phyloP scores from a whole-genome alignment of 768 basidiomycete genomes.

The Mycena alexandri region DNA sequence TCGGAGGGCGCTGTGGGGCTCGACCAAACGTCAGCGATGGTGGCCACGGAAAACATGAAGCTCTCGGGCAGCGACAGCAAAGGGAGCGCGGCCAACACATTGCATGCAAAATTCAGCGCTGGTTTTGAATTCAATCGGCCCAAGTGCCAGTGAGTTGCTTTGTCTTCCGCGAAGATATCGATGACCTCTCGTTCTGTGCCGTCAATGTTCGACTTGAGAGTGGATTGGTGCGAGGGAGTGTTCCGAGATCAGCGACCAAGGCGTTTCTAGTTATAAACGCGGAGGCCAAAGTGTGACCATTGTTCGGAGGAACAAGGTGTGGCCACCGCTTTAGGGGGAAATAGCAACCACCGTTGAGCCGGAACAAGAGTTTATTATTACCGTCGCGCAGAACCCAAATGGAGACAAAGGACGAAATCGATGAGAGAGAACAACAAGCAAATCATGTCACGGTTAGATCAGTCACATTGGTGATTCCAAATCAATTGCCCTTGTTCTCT shows the following conservation, averaged over 20 bases:
- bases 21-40: conserved; percentile 18
- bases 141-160: too few species aligned
- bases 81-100: conserved; percentile 27
- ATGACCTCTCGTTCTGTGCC: not conserved
- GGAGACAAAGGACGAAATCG: not conserved
- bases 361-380: conserved; percentile 19
- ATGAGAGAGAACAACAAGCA: conserved; percentile 12
- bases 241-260: conserved; percentile 3
- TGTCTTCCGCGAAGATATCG: not conserved
- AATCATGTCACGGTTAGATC: not conserved
- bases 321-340: not conserved
- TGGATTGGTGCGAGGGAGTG: not conserved
- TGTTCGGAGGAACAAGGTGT: conserved; percentile 26
- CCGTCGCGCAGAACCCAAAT: conserved; percentile 9
- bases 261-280: not conserved
- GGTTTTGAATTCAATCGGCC: not conserved
- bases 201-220: not conserved
- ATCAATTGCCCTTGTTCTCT: not conserved
- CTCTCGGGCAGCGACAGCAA: conserved; percentile 21
- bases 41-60: conserved; percentile 14
- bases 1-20: not conserved
- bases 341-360: conserved; percentile 6
- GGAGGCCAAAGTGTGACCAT: not conserved
- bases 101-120: not conserved
- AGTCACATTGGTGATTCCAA: not conserved